Conservation (phyloP, 495 filamentous ascomycete genomes). For the Penicillium diatomitis region DNA sequence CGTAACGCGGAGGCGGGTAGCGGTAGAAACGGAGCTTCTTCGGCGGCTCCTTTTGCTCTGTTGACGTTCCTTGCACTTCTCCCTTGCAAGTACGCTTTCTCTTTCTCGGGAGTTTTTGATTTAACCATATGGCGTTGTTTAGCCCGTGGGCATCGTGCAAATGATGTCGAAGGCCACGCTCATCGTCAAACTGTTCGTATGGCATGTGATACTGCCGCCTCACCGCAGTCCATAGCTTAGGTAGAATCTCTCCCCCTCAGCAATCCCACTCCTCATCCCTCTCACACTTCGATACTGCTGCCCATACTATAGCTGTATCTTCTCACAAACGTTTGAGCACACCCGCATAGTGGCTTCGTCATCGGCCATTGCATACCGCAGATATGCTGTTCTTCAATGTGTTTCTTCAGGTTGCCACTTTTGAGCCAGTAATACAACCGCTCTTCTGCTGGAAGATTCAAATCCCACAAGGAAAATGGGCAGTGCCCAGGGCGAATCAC, state of each 20-base stretch:
- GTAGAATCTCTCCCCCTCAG: too few relatives aligned
- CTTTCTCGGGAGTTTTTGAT: conserved; percentile 6
- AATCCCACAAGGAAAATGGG: conserved; percentile 9
- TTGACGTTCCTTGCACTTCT: conserved; percentile 1
- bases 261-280: too few relatives aligned
- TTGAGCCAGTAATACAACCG: conserved; percentile 8
- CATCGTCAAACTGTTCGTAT: conserved; percentile 6
- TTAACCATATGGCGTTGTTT: conserved; percentile 14
- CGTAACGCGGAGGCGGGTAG: conserved; percentile 6
- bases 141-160: conserved; percentile 8
- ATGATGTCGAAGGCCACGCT: conserved; percentile 11
- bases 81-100: conserved; percentile 7
- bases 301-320: too few relatives aligned
- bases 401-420: conserved; percentile 10
- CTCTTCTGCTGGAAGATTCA: conserved; percentile 3
- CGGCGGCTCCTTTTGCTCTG: neutral
- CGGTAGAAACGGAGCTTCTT: conserved; percentile 9
- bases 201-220: too few relatives aligned
- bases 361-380: neutral
- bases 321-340: conserved; percentile 3
- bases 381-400: conserved; percentile 14
- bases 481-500: conserved; percentile 12
- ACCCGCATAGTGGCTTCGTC: conserved; percentile 6
- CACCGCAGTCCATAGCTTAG: too few relatives aligned
- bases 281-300: too few relatives aligned